phyloP scores from a whole-genome alignment of 1,139 yeast genomes.

The Pichia sorboxylosa region DNA sequence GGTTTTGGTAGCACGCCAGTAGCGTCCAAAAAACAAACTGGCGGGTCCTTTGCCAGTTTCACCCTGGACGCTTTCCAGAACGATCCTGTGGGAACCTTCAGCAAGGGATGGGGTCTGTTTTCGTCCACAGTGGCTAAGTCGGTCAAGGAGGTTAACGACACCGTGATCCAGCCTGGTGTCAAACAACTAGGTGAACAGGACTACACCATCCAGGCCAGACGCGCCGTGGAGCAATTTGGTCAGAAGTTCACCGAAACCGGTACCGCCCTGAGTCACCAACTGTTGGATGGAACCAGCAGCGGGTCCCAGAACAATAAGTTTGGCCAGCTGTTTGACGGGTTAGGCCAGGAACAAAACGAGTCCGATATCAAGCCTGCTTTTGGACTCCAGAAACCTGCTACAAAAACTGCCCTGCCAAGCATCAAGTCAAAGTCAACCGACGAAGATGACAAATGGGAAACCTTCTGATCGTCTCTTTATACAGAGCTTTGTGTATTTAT shows the following conservation, averaged over 20 bases:
- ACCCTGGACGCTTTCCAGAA: constrained; percentile 65
- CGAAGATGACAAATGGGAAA: constrained; percentile 36
- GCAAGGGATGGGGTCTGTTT: constrained; percentile 91
- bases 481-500: no score
- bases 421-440: constrained; percentile 35
- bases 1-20: constrained; percentile 84
- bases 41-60: constrained; percentile 41
- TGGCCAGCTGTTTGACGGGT: constrained; percentile 41
- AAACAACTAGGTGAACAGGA: constrained; percentile 76
- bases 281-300: constrained; percentile 17
- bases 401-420: constrained; percentile 47
- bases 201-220: constrained; percentile 63
- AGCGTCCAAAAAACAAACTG: constrained; percentile 19
- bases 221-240: constrained; percentile 94
- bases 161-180: constrained; percentile 81
- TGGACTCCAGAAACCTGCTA: constrained; percentile 53
- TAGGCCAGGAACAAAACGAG: constrained; percentile 27
- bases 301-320: constrained; percentile 27
- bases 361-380: constrained; percentile 49
- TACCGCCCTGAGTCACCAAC: constrained; percentile 44
- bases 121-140: constrained; percentile 75
- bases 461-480: no score
- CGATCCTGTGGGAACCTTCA: constrained; percentile 81
- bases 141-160: constrained; percentile 73
- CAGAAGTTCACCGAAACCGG: constrained; percentile 89